phyloP scores from a whole-genome alignment of 345 rosid species.

The Trapa incisa region DNA sequence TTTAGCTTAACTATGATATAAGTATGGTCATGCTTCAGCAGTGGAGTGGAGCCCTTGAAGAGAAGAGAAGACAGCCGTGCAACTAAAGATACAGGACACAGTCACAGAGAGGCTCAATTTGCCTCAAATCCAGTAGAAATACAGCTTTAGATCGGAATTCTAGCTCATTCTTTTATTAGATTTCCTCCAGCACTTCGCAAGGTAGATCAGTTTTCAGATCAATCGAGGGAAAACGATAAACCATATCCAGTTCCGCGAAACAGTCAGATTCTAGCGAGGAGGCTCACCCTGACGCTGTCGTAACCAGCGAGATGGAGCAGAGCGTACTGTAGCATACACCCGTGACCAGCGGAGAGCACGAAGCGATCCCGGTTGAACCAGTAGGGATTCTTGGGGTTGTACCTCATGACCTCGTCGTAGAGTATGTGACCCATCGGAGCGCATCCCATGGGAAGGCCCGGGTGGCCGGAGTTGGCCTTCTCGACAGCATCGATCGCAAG shows the following conservation, averaged over 20 bases:
- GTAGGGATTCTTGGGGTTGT: slow-evolving; percentile 88
- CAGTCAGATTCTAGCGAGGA: neutral
- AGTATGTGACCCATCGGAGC: slow-evolving; percentile 88
- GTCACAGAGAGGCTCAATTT: no score
- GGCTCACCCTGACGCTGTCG: slow-evolving; percentile 59
- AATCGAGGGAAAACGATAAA: neutral
- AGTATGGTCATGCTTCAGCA: no score
- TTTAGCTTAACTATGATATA: neutral
- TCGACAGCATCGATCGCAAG: slow-evolving; percentile 86
- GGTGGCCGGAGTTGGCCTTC: slow-evolving; percentile 95
- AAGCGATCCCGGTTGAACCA: slow-evolving; percentile 98
- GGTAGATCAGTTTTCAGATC: slow-evolving; percentile 2
- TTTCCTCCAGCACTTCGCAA: no score
- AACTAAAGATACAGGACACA: no score
- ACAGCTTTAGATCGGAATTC: no score
- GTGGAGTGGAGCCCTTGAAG: no score
- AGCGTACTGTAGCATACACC: slow-evolving; percentile 91
- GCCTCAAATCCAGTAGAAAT: no score
- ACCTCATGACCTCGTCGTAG: slow-evolving; percentile 84
- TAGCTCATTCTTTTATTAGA: no score
- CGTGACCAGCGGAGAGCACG: slow-evolving; percentile 92
- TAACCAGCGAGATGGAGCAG: slow-evolving; percentile 95
- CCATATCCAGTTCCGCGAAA: no score
- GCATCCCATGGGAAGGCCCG: slow-evolving; percentile 96
- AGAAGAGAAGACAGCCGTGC: no score